phyloP scores from a whole-genome alignment of 2,329 filamentous ascomycete species.

The Exophiala mesophila region DNA sequence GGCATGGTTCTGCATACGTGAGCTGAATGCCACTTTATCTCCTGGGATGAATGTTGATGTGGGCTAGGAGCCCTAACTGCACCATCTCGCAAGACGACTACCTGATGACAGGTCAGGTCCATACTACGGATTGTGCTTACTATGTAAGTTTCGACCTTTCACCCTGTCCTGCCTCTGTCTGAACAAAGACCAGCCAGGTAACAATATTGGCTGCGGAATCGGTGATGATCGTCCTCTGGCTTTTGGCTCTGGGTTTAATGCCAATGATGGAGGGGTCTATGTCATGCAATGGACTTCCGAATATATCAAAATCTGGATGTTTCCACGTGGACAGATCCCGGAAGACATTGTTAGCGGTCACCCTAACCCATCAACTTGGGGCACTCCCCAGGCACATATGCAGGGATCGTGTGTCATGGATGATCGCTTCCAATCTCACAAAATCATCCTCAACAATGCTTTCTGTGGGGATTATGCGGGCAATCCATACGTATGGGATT shows the following conservation, averaged over 20 bases:
- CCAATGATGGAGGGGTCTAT: conserved; percentile 59
- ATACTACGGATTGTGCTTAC: conserved; percentile 51
- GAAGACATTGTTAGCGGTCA: conserved; percentile 36
- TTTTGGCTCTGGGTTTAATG: conserved; percentile 63
- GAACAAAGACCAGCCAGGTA: conserved; percentile 22
- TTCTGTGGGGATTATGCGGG: conserved; percentile 82
- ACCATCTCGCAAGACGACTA: conserved; percentile 25
- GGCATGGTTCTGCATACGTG: conserved; percentile 59
- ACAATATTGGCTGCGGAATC: conserved; percentile 52
- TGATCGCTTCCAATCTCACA: conserved; percentile 60
- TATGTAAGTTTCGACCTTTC: conserved; percentile 25
- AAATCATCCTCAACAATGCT: conserved; percentile 69
- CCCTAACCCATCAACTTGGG: conserved; percentile 41
- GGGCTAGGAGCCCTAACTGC: conserved; percentile 21
- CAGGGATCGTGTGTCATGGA: conserved; percentile 62
- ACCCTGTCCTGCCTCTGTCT: not conserved
- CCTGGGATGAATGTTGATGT: conserved; percentile 1
- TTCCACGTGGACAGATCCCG: conserved; percentile 37
- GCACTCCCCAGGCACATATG: conserved; percentile 54
- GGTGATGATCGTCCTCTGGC: conserved; percentile 38
- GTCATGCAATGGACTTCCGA: conserved; percentile 52
- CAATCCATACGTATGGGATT: conserved; percentile 31
- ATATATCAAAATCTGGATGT: conserved; percentile 46
- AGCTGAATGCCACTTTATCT: too few species aligned
- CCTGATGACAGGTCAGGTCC: conserved; percentile 36